phyloP scores from a whole-genome alignment of 129 eudicot genomes.

The Kitagawia praeruptora region DNA sequence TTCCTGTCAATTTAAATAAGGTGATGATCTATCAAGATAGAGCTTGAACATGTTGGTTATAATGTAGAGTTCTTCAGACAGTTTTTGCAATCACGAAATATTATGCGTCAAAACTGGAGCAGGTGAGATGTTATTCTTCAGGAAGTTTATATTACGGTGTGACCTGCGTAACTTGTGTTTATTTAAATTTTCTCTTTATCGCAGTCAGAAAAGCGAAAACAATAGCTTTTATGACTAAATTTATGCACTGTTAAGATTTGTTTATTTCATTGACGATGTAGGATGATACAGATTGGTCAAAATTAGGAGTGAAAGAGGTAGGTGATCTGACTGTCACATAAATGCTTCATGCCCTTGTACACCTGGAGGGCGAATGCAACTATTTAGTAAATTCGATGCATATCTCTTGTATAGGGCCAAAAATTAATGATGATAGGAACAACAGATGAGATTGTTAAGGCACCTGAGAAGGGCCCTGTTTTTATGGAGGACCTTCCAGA shows the following conservation, averaged over 20 bases:
- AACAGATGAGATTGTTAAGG: slow-evolving; percentile 90
- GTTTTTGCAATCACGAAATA: too few species aligned
- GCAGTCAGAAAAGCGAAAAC: too few species aligned
- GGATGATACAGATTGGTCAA: slow-evolving; percentile 98
- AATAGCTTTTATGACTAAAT: slow-evolving; percentile 1
- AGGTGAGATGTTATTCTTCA: too few species aligned
- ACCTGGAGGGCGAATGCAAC: not conserved
- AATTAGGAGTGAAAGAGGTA: slow-evolving; percentile 93
- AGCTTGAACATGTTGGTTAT: too few species aligned
- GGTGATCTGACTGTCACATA: slow-evolving; percentile 14
- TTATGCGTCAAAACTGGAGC: too few species aligned
- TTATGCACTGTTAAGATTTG: not conserved
- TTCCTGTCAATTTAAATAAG: too few species aligned
- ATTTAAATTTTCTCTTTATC: too few species aligned
- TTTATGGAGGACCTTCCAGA: slow-evolving; percentile 96
- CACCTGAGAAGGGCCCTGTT: slow-evolving; percentile 92
- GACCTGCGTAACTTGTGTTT: too few species aligned
- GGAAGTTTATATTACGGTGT: too few species aligned
- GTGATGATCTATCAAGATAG: too few species aligned
- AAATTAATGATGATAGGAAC: slow-evolving; percentile 99
- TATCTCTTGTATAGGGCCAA: slow-evolving; percentile 59
- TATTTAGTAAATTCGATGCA: not conserved
- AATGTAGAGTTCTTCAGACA: too few species aligned
- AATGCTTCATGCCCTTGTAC: slow-evolving; percentile 5
- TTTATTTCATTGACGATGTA: slow-evolving; percentile 20